Evolutionary conservation across 1,284 basidiomycete genomes (phyloP).

Genomic region (Sphagnurus paluster): DNA sequence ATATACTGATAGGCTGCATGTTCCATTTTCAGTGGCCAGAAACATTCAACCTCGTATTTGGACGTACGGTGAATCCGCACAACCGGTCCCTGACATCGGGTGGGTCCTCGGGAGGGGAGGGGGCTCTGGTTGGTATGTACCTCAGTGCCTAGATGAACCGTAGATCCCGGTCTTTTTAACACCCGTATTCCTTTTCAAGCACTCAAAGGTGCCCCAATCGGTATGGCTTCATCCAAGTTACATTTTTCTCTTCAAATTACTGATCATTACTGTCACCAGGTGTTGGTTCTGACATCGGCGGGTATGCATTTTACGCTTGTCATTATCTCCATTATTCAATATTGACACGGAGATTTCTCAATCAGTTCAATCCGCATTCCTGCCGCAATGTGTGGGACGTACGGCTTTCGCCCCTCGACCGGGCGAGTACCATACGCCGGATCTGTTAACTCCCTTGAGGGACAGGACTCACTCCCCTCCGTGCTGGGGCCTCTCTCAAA

Average conservation of each 20-base stretch:
- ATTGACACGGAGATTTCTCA: not conserved
- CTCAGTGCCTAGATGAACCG: too few relatives aligned
- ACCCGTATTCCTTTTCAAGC: constrained; percentile 24
- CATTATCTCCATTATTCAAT: not conserved
- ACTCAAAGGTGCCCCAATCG: constrained; percentile 34
- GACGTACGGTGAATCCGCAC: constrained; percentile 65
- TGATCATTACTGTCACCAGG: constrained; percentile 20
- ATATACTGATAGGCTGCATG: too few relatives aligned
- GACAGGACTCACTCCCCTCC: constrained; percentile 70
- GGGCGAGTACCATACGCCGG: constrained; percentile 73
- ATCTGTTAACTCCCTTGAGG: constrained; percentile 60
- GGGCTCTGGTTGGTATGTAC: constrained; percentile 49
- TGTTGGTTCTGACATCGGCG: constrained; percentile 40
- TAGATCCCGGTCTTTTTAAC: too few relatives aligned
- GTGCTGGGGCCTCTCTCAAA: constrained; percentile 73
- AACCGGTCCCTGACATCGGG: constrained; percentile 54
- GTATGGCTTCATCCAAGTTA: constrained; percentile 14
- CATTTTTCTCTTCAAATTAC: not conserved
- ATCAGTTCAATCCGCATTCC: constrained; percentile 70
- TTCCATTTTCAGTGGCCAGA: constrained; percentile 33
- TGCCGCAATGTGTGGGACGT: constrained; percentile 63
- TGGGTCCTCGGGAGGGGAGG: constrained; percentile 65
- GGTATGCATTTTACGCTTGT: constrained; percentile 24
- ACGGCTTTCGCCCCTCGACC: constrained; percentile 70
- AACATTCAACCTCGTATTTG: constrained; percentile 65